Base-by-base conservation (phyloP, 2,329 filamentous ascomycete genomes). In the Colletotrichum acutatum region DNA sequence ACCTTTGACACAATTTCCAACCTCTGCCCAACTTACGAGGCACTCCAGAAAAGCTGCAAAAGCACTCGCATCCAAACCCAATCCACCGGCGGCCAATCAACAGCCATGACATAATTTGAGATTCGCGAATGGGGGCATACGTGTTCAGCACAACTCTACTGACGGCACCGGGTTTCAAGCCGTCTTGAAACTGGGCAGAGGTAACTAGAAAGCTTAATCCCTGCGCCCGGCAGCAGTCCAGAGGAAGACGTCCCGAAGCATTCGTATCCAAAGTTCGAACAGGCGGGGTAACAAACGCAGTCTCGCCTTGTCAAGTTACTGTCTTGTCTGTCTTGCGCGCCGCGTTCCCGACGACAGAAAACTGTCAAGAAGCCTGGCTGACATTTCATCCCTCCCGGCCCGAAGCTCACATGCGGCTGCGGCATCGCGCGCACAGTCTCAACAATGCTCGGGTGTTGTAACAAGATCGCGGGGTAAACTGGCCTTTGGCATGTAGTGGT, bases 381-480 rank as follows among this genome's bases (percentile, higher is more conserved):
- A 42, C 42, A 58, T 8, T 32, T 32, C 37, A 34, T 58, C 58
- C 30, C 19, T 34, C 19, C 58, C 52, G 69, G 65, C 12, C 69
- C 65, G 69, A 72, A 63, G 68, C 64, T 62, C 68, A 71, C 65
- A 53, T 68, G 28, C 28, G 37, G 5, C 37, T 42, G 37, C 14
- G 37, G 37, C 37, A 42, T 42, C 14, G 14, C 14, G 30, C 54
- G 28, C 64, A 62, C 58, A 62, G 34, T n/a, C 63, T 34, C 8
- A 8, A 19, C 30, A 16, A 59, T 58, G 26, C 53, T 54, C 24
- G 42, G 34, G 54, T 54, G 30, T 49, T 49, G 42, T 49, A 9
- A 16, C 24, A n/a, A n/a, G 37, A 32, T 32, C 5, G 26, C 6
- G n/a, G 34, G n/a, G 34, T n/a, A 66, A 4, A 49, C 9, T 49